Evolutionary conservation across 1,139 yeast genomes (phyloP).

Genomic region (Suhomyces terraborum): DNA sequence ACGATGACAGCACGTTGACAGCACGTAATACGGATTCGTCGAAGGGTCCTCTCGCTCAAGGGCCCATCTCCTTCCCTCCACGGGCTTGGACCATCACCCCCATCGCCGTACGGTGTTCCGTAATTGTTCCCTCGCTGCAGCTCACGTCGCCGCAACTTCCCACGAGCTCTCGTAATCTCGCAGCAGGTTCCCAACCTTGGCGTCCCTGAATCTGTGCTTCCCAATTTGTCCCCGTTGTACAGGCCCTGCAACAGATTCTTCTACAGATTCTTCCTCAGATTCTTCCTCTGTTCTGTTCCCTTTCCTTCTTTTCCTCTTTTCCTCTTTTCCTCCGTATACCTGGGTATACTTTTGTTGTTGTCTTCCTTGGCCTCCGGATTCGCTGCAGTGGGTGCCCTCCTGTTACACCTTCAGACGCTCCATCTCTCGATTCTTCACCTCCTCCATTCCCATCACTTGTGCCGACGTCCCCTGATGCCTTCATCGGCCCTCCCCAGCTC

Average conservation of each 20-base stretch:
- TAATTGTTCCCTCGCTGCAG: background rate
- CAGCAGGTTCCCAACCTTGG: constrained; percentile 1
- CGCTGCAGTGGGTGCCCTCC: too few relatives aligned
- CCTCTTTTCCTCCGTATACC: background rate
- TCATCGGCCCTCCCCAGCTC: background rate
- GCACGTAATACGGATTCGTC: too few relatives aligned
- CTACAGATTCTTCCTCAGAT: too few relatives aligned
- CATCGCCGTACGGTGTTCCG: background rate
- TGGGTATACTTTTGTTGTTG: too few relatives aligned
- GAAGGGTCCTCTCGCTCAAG: too few relatives aligned
- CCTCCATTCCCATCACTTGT: background rate
- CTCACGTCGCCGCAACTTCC: too few relatives aligned
- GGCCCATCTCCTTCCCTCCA: too few relatives aligned
- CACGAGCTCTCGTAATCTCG: background rate
- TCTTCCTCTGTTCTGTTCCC: background rate
- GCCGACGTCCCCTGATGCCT: background rate
- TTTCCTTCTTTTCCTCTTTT: background rate
- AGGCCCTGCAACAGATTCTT: too few relatives aligned
- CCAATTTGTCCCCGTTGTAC: too few relatives aligned
- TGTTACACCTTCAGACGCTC: background rate
- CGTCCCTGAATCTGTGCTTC: background rate
- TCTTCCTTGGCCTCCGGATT: too few relatives aligned
- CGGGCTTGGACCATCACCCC: too few relatives aligned
- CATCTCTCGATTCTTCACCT: background rate
- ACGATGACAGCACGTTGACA: too few relatives aligned